Evolutionary conservation across 2,329 filamentous ascomycete genomes (phyloP).

Genomic region (Sclerotinia glacialis): DNA sequence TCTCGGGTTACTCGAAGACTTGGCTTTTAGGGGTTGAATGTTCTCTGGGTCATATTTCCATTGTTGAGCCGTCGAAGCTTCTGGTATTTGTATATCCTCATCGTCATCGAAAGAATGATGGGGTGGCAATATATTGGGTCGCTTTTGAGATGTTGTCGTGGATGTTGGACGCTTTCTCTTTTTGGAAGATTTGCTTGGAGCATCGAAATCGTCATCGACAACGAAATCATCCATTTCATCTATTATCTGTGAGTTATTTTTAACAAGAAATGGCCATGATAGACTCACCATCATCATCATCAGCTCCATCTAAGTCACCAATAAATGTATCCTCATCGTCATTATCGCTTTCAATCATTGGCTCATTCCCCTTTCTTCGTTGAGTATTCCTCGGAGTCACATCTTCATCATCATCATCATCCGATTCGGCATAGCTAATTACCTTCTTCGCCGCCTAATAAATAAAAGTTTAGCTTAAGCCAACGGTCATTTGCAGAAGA

Average conservation of each 20-base stretch:
- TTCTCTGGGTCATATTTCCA: slow-evolving; percentile 73
- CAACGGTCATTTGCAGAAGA: not conserved
- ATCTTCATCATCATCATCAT: slow-evolving; percentile 75
- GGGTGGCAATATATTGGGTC: slow-evolving; percentile 55
- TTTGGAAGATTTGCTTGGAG: slow-evolving; percentile 52
- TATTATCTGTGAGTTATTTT: slow-evolving; percentile 33
- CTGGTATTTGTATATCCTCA: slow-evolving; percentile 52
- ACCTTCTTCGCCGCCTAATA: slow-evolving; percentile 54
- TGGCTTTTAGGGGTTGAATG: slow-evolving; percentile 49
- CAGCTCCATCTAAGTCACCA: slow-evolving; percentile 56
- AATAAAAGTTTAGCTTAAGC: slow-evolving; percentile 2
- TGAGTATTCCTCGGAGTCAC: slow-evolving; percentile 47
- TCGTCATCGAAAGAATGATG: slow-evolving; percentile 45
- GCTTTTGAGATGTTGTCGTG: slow-evolving; percentile 59
- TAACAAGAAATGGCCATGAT: not conserved
- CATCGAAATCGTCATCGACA: slow-evolving; percentile 77
- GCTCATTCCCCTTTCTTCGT: slow-evolving; percentile 50
- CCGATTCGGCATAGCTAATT: slow-evolving; percentile 84
- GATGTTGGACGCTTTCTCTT: slow-evolving; percentile 63
- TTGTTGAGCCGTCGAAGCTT: slow-evolving; percentile 72
- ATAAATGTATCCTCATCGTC: slow-evolving; percentile 67
- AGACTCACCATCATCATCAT: slow-evolving; percentile 54
- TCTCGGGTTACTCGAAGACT: slow-evolving; percentile 43
- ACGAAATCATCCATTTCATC: slow-evolving; percentile 84
- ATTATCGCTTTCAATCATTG: slow-evolving; percentile 62